These are phyloP conservation scores for Suhomyces vadensis DNA, from an alignment of 805 yeast species.

Conservation along the genomic window DNA sequence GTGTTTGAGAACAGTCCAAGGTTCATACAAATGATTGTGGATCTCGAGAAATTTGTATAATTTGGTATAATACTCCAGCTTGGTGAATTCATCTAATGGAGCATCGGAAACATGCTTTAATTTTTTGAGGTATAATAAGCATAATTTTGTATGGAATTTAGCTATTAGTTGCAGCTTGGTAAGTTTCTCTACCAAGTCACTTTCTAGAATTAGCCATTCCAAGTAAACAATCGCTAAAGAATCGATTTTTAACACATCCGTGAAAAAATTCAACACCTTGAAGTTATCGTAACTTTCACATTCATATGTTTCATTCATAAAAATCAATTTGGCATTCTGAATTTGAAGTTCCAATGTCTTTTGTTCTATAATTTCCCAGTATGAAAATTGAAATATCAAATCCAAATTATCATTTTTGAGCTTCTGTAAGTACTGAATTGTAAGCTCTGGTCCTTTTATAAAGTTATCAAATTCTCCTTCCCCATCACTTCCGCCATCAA, in stretches of 20 bases:
- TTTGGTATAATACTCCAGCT: slow-evolving; percentile 28
- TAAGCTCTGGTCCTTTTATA: slow-evolving; percentile 42
- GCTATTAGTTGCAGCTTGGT: slow-evolving; percentile 16
- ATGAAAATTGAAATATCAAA: slow-evolving; percentile 56
- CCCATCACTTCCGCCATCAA: slow-evolving; percentile 12
- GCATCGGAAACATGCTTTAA: slow-evolving; percentile 15
- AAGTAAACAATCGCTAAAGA: slow-evolving; percentile 42
- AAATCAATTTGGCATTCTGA: slow-evolving; percentile 47
- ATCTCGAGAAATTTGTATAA: slow-evolving; percentile 32
- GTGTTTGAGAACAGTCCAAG: slow-evolving; percentile 34
- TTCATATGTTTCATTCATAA: slow-evolving; percentile 63
- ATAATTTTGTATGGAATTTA: slow-evolving; percentile 37
- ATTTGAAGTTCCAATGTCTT: slow-evolving; percentile 17
- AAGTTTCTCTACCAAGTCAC: slow-evolving; percentile 28
- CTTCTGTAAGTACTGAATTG: slow-evolving; percentile 59
- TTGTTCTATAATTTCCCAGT: slow-evolving; percentile 47
- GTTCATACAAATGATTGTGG: slow-evolving; percentile 33
- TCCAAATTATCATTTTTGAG: slow-evolving; percentile 50
- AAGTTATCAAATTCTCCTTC: slow-evolving; percentile 25
- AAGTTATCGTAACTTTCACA: slow-evolving; percentile 57
- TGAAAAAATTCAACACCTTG: slow-evolving; percentile 55
- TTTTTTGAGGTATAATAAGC: slow-evolving; percentile 32
- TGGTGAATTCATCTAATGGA: slow-evolving; percentile 13
- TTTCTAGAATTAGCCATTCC: slow-evolving; percentile 42
- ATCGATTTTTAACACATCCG: slow-evolving; percentile 22